Conservation (phyloP, 495 filamentous ascomycete species). For the Penicillium psychrofluorescens region DNA sequence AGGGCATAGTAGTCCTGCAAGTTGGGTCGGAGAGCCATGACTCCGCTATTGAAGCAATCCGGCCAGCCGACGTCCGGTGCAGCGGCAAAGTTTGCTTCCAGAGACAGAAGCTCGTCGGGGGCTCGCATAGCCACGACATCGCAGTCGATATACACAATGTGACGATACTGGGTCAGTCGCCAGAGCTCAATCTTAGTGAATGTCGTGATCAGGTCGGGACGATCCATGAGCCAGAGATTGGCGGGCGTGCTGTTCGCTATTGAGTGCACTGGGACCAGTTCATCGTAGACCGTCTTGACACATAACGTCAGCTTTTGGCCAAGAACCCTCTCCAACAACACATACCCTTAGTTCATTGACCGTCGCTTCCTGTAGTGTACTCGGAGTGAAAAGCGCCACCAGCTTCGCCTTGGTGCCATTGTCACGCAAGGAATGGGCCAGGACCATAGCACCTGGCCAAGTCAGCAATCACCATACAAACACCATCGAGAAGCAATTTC, state of each 20-base stretch:
- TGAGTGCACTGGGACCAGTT: slow-evolving; percentile 75
- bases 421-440: slow-evolving; percentile 93
- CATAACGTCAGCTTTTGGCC: neutral
- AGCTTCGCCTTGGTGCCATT: slow-evolving; percentile 80
- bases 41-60: slow-evolving; percentile 93
- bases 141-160: slow-evolving; percentile 87
- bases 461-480: slow-evolving; percentile 8
- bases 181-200: slow-evolving; percentile 97
- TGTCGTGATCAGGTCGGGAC: slow-evolving; percentile 78
- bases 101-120: slow-evolving; percentile 84
- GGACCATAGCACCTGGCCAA: slow-evolving; percentile 72
- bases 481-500: neutral
- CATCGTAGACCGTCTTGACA: slow-evolving; percentile 72
- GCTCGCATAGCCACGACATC: slow-evolving; percentile 82
- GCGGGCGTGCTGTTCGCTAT: slow-evolving; percentile 68
- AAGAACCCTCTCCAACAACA: neutral
- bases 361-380: slow-evolving; percentile 62
- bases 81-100: slow-evolving; percentile 74
- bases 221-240: slow-evolving; percentile 87
- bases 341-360: slow-evolving; percentile 71
- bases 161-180: slow-evolving; percentile 82
- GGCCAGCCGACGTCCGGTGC: slow-evolving; percentile 97
- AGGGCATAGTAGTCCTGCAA: slow-evolving; percentile 82
- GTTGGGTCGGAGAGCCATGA: slow-evolving; percentile 87
- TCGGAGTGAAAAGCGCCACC: slow-evolving; percentile 73